Conservation (phyloP, 2,329 filamentous ascomycete species). For the Pseudogymnoascus sp. region DNA sequence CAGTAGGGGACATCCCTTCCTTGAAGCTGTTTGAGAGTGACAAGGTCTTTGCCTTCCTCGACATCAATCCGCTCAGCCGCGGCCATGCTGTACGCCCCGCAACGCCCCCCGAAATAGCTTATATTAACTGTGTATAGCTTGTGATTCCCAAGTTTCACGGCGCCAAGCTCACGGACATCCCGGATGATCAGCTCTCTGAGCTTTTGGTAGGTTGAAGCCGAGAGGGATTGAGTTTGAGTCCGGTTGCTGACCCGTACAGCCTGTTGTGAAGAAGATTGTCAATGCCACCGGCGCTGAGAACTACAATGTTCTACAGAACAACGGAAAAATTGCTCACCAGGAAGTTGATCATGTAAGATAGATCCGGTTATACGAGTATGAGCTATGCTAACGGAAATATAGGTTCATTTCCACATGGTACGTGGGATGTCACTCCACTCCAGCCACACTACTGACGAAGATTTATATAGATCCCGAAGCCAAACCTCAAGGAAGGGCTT, state of each 20-base stretch:
- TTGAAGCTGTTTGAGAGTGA: constrained; percentile 96
- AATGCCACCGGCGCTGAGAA: constrained; percentile 67
- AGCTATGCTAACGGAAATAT: constrained; percentile 14
- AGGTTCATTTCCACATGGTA: constrained; percentile 94
- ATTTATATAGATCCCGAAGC: constrained; percentile 80
- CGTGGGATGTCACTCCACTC: constrained; percentile 19
- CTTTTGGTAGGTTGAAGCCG: constrained; percentile 55
- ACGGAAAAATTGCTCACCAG: constrained; percentile 86
- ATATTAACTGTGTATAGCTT: constrained; percentile 45
- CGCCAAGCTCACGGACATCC: constrained; percentile 84
- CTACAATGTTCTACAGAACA: constrained; percentile 97
- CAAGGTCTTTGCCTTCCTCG: constrained; percentile 90
- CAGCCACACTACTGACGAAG: constrained; percentile 1
- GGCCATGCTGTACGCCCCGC: constrained; percentile 71
- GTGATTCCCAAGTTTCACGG: constrained; percentile 95
- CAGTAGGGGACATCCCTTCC: constrained; percentile 81
- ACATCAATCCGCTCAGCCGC: constrained; percentile 82
- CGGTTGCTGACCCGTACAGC: constrained; percentile 36
- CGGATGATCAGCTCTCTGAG: constrained; percentile 78
- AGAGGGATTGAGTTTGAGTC: constrained; percentile 16
- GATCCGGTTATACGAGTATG: background rate
- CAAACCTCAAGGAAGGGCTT: constrained; percentile 73
- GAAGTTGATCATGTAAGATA: constrained; percentile 75
- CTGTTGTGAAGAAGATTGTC: constrained; percentile 82
- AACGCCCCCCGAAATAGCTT: background rate